Evolutionary conservation across 768 basidiomycete species (phyloP).

Genomic region (Leccinum sublutescens): DNA sequence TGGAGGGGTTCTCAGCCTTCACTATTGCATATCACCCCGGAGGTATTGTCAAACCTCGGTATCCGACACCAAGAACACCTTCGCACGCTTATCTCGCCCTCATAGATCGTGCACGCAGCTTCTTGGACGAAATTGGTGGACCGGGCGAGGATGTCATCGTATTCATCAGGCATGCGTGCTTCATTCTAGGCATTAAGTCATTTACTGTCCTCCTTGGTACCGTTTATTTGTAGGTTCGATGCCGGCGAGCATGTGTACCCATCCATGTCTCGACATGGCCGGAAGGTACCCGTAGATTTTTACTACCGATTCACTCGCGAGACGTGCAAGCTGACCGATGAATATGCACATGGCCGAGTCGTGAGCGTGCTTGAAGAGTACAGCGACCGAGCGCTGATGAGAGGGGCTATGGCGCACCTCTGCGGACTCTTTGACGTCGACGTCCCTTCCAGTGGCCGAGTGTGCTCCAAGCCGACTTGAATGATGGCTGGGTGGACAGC

Average conservation of each 20-base stretch:
- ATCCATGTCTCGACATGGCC: conserved; percentile 88
- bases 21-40: too few species aligned
- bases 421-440: conserved; percentile 50
- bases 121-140: conserved; percentile 64
- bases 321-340: conserved; percentile 48
- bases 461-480: not conserved
- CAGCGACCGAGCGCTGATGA: conserved; percentile 82
- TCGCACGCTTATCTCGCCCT: conserved; percentile 45
- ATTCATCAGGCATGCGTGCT: conserved; percentile 71
- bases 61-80: too few species aligned
- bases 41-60: too few species aligned
- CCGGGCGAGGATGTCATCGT: conserved; percentile 70
- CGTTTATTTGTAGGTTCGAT: conserved; percentile 83
- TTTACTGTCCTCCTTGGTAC: not conserved
- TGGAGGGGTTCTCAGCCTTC: too few species aligned
- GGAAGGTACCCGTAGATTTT: conserved; percentile 84
- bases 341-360: conserved; percentile 48
- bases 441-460: not conserved
- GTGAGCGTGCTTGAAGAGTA: conserved; percentile 95
- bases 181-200: not conserved
- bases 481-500: conserved; percentile 32
- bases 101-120: conserved; percentile 65
- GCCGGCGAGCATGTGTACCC: conserved; percentile 89
- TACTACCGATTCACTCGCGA: conserved; percentile 82
- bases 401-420: conserved; percentile 78